Evolutionary conservation across 2,329 filamentous ascomycete genomes (phyloP).

Genomic region (Exophiala xenobiotica): DNA sequence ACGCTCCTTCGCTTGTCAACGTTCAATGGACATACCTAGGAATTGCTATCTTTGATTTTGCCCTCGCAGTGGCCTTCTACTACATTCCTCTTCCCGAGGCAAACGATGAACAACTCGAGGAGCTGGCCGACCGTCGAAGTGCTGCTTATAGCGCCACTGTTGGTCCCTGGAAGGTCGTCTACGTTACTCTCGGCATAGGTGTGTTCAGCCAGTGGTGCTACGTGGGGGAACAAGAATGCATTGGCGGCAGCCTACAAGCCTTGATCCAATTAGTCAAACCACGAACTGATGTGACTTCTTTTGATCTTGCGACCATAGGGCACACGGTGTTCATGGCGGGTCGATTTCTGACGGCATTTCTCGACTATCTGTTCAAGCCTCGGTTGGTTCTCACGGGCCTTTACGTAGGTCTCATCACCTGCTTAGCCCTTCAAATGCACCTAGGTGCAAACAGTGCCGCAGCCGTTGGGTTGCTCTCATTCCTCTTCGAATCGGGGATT

Average conservation of each 20-base stretch:
- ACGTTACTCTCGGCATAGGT: conserved; percentile 56
- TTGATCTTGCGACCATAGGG: conserved; percentile 53
- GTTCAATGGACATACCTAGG: conserved; percentile 66
- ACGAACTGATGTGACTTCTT: conserved; percentile 33
- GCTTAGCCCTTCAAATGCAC: conserved; percentile 53
- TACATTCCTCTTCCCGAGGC: conserved; percentile 64
- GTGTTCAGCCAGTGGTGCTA: conserved; percentile 60
- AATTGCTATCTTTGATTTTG: conserved; percentile 60
- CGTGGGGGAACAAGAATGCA: conserved; percentile 59
- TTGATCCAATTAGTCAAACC: conserved; percentile 44
- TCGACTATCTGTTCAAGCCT: conserved; percentile 57
- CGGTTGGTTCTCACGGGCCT: conserved; percentile 57
- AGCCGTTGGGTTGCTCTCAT: conserved; percentile 52
- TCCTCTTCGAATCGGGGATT: conserved; percentile 60
- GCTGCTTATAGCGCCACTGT: conserved; percentile 50
- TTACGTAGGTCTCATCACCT: conserved; percentile 54
- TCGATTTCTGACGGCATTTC: conserved; percentile 56
- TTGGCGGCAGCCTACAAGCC: conserved; percentile 49
- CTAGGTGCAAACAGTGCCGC: conserved; percentile 46
- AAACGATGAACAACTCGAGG: conserved; percentile 59
- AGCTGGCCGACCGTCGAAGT: conserved; percentile 52
- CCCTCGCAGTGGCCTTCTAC: conserved; percentile 59
- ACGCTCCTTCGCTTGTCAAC: conserved; percentile 55
- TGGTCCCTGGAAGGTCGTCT: conserved; percentile 51
- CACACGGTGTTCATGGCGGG: conserved; percentile 60